Conservation (phyloP, 2,329 filamentous ascomycete species). For the Colletotrichum endophyticum region DNA sequence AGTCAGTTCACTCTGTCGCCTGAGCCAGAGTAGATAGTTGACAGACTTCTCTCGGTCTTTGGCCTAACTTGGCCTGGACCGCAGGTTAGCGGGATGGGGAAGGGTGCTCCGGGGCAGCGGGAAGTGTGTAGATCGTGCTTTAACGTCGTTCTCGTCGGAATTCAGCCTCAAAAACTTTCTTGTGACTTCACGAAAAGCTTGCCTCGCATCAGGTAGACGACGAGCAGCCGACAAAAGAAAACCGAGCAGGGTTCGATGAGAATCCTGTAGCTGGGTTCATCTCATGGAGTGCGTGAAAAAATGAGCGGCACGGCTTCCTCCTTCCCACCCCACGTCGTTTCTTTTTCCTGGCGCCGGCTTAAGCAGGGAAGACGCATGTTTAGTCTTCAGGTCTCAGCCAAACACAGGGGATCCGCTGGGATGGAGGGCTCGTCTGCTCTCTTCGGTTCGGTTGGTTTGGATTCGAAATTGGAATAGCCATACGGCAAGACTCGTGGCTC, state of each 20-base stretch:
- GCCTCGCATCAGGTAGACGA: not conserved
- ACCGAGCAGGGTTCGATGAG: not conserved
- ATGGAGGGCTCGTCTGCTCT: not conserved
- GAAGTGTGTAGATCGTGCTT: not conserved
- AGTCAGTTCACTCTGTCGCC: not conserved
- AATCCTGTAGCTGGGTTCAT: not conserved
- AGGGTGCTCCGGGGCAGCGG: not conserved
- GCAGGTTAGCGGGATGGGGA: not conserved
- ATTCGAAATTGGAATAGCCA: not conserved
- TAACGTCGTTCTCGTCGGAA: not conserved
- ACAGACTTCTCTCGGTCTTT: not conserved
- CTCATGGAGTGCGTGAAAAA: not conserved
- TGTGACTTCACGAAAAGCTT: not conserved
- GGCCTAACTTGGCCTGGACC: not conserved
- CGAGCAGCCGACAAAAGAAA: not conserved
- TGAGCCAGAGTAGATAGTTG: not conserved
- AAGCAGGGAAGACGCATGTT: slow-evolving; percentile 15
- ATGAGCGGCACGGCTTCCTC: slow-evolving; percentile 1
- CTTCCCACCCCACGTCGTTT: slow-evolving; percentile 8
- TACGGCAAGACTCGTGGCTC: not conserved
- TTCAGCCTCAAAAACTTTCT: slow-evolving; percentile 19
- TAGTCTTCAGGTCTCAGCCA: slow-evolving; percentile 6
- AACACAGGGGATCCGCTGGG: not conserved
- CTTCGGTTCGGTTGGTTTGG: not conserved
- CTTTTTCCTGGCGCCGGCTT: slow-evolving; percentile 8